phyloP scores from a whole-genome alignment of 1,139 yeast species.

The Zygosaccharomyces pseudobailii region DNA sequence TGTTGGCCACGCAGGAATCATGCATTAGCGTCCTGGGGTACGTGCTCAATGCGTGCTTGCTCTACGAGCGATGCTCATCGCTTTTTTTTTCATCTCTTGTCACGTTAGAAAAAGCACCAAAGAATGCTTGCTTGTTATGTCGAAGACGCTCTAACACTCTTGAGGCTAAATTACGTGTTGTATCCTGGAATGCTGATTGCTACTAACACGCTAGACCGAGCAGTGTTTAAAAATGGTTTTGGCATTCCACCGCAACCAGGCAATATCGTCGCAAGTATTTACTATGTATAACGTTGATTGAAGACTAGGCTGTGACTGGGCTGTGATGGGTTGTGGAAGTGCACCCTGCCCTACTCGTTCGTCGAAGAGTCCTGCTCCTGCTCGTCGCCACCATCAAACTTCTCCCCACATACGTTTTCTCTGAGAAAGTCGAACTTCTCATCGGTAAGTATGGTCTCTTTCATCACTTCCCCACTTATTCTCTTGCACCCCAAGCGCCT shows the following conservation, averaged over 20 bases:
- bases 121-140: background rate
- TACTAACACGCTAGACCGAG: background rate
- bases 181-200: background rate
- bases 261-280: background rate
- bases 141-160: background rate
- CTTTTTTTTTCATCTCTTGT: background rate
- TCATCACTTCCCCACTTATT: conserved; percentile 76
- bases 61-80: conserved; percentile 4
- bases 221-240: background rate
- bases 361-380: conserved; percentile 9
- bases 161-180: background rate
- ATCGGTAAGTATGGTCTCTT: conserved; percentile 75
- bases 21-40: background rate
- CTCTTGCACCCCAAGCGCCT: conserved; percentile 71
- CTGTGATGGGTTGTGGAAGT: too few relatives aligned
- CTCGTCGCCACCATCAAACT: conserved; percentile 10
- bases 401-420: conserved; percentile 41
- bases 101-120: background rate
- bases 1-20: background rate
- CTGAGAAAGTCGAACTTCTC: conserved; percentile 91
- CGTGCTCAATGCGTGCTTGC: background rate
- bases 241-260: background rate
- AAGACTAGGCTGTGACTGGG: background rate
- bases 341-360: conserved; percentile 1
- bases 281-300: background rate